Base-by-base conservation (phyloP, 768 basidiomycete species). In the Sarcodon aspratus region DNA sequence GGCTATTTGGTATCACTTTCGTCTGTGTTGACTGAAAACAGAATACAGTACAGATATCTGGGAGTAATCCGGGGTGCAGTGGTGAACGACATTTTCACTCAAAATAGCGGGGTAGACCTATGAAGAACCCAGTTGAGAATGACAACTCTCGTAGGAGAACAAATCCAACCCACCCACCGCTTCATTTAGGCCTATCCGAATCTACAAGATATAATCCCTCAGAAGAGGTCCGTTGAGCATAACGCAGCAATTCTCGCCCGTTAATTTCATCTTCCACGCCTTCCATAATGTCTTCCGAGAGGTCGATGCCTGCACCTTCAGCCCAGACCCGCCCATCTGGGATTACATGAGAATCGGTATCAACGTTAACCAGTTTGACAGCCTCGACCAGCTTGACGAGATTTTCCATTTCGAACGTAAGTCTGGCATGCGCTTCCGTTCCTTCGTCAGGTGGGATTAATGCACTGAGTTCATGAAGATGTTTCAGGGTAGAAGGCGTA, bases 301-400 rank as follows among this genome's bases (percentile, higher is more conserved):
- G 52, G 33, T 57, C 55, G 44, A 68, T 65, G 1, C 68, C 65
- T 27, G 52, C 52, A 34, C 68, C 72, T 45, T 61, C 68, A 38
- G 61, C 69, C 71, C 65, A 73, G 59, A 66, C 57, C 50, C 64
- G 68, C 53, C 63, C 69, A 48, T 74, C 73, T 10, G 71, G 66
- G 10, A 71, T 55, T 40, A 52, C 47, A 15, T 54, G 52, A 44
- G 48, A 38, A 31, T 18, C 50, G 44, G 34, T 45, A n/a, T 60
- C 58, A 11, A 63, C 46, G 18, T 74, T 64, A 40, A 83, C 79
- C 21, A 84, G 61, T 61, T 77, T 85, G 47, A 90, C 87, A 3
- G 88, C 88, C 58, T 91, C 86, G 11, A 92, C 88, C 9, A 92
- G 70, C 52, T 72, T 76, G 49, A 90, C 68, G 45, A 92, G 74